A percentile compares a stretch with the other conserved stretches of the same genome.
phyloP scores from a whole-genome alignment of 192 early-diverging fungal species.

The Coemansia sp. region DNA sequence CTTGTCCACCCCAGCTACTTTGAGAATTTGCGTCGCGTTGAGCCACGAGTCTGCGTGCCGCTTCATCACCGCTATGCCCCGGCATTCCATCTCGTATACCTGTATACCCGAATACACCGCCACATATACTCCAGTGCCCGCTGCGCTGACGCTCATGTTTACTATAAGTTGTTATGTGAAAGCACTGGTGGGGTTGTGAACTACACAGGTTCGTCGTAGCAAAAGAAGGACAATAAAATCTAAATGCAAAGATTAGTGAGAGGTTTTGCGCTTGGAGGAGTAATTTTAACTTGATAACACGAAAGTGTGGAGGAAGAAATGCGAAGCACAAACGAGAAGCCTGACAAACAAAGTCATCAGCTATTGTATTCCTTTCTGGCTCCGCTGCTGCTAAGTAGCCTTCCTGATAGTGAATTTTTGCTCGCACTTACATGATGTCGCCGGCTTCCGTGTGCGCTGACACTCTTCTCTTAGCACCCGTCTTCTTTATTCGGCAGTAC shows the following conservation, averaged over 20 bases:
- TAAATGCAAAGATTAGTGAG: neutral
- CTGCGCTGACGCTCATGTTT: constrained; percentile 19
- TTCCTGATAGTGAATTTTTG: too few relatives aligned
- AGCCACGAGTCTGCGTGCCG: constrained; percentile 85
- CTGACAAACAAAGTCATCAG: too few relatives aligned
- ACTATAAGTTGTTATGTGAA: neutral
- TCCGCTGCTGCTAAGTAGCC: too few relatives aligned
- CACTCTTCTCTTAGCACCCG: neutral
- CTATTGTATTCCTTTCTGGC: too few relatives aligned
- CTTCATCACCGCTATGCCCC: constrained; percentile 74
- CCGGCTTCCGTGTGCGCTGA: neutral
- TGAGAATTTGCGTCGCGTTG: constrained; percentile 98
- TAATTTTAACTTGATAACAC: too few relatives aligned
- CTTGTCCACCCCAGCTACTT: constrained; percentile 95
- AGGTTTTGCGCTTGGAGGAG: too few relatives aligned
- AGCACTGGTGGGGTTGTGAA: neutral
- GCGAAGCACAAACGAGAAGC: too few relatives aligned
- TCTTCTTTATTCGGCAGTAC: neutral
- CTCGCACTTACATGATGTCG: neutral
- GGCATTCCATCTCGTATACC: constrained; percentile 93
- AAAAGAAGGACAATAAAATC: neutral
- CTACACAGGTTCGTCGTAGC: neutral
- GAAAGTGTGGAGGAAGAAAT: too few relatives aligned
- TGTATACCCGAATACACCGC: constrained; percentile 93
- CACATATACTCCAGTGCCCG: constrained; percentile 62